Conservation (phyloP, 2,329 filamentous ascomycete genomes). For the Xylariales sp. region DNA sequence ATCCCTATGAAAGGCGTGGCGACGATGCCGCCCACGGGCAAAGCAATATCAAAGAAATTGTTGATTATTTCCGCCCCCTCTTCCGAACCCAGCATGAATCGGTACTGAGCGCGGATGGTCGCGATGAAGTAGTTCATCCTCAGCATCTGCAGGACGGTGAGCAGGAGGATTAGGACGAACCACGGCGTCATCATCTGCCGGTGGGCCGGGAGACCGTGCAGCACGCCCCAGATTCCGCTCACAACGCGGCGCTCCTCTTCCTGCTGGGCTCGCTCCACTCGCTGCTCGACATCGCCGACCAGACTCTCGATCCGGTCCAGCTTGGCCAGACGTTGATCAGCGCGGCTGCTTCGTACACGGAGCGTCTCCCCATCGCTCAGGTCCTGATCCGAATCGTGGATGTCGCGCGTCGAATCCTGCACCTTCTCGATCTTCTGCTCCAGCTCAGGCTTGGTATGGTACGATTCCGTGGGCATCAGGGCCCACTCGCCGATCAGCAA, state of each 20-base stretch:
- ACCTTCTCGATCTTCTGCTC: constrained; percentile 34
- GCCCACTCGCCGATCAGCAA: constrained; percentile 31
- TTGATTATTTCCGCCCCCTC: constrained; percentile 30
- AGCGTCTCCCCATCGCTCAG: constrained; percentile 41
- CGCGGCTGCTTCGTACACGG: constrained; percentile 35
- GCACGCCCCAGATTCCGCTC: constrained; percentile 67
- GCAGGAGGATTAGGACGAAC: constrained; percentile 66
- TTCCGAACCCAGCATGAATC: constrained; percentile 57
- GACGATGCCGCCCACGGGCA: constrained; percentile 66
- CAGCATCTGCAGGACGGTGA: constrained; percentile 57
- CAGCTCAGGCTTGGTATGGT: constrained; percentile 33
- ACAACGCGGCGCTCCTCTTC: constrained; percentile 55
- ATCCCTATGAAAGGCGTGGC: constrained; percentile 69
- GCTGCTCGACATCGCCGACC: constrained; percentile 51
- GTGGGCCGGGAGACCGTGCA: constrained; percentile 61
- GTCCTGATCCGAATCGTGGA: constrained; percentile 52
- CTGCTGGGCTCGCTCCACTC: constrained; percentile 47
- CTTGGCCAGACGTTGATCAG: constrained; percentile 49
- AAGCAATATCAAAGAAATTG: constrained; percentile 37
- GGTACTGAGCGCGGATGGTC: constrained; percentile 57
- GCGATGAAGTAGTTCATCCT: constrained; percentile 65
- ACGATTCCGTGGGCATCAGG: constrained; percentile 34
- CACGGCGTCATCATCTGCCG: constrained; percentile 64
- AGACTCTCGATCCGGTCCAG: constrained; percentile 60
- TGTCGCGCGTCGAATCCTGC: constrained; percentile 30